A percentile compares a stretch with the other conserved stretches of the same genome.
Conservation (phyloP, 495 filamentous ascomycete genomes). For the Penicillium desertorum region DNA sequence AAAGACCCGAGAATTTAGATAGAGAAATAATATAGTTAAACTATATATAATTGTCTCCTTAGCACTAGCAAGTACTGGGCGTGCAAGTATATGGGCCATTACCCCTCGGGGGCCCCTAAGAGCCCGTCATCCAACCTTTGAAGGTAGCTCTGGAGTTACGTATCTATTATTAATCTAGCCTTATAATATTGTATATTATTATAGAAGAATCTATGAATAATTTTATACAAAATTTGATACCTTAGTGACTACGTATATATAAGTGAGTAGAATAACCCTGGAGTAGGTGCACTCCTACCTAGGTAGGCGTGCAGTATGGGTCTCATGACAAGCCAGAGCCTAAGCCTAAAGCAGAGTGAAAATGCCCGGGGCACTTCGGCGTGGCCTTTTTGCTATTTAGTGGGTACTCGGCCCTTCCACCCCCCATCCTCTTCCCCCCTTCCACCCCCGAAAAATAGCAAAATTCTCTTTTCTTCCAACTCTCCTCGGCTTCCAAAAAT, state of each 20-base stretch:
- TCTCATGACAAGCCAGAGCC: conserved; percentile 12
- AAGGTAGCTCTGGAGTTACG: not conserved
- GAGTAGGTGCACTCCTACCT: too few relatives aligned
- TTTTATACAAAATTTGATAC: not conserved
- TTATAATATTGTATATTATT: not conserved
- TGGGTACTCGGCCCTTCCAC: conserved; percentile 16
- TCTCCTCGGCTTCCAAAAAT: conserved; percentile 19
- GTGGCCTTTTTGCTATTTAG: conserved; percentile 27
- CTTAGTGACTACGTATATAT: not conserved
- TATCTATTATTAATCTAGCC: not conserved
- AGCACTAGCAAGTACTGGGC: not conserved
- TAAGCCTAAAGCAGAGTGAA: conserved; percentile 32
- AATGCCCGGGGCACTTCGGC: conserved; percentile 15
- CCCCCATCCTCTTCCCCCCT: conserved; percentile 12
- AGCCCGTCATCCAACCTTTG: not conserved
- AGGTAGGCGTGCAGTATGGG: not conserved
- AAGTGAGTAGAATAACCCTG: not conserved
- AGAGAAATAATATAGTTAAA: not conserved
- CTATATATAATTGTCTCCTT: not conserved
- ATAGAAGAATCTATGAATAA: not conserved
- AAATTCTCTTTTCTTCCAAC: conserved; percentile 19
- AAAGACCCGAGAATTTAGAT: not conserved
- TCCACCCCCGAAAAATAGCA: conserved; percentile 14
- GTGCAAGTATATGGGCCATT: not conserved
- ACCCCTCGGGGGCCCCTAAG: not conserved